Evolutionary conservation across 768 basidiomycete genomes (phyloP).

Genomic region (Mycena albidolilacea): DNA sequence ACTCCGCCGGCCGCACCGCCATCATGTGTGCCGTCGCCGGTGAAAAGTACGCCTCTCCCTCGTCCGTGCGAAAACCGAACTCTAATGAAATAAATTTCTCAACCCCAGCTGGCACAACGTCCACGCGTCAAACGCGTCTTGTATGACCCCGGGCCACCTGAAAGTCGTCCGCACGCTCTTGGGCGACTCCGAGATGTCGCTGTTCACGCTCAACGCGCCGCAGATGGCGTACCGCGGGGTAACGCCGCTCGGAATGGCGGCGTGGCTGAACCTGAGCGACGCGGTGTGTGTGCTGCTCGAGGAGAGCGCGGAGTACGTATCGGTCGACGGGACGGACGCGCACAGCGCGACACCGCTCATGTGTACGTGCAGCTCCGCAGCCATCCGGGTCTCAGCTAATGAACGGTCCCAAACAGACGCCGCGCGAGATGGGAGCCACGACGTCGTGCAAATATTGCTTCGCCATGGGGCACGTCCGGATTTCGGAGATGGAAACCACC

Average conservation of each 20-base stretch:
- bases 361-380: constrained; percentile 68
- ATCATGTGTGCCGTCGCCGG: constrained; percentile 82
- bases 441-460: constrained; percentile 80
- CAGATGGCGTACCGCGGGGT: constrained; percentile 79
- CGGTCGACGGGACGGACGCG: constrained; percentile 81
- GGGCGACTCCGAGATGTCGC: constrained; percentile 69
- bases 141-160: constrained; percentile 71
- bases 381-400: constrained; percentile 28
- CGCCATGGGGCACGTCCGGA: constrained; percentile 82
- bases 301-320: constrained; percentile 70
- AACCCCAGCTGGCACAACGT: constrained; percentile 73
- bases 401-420: constrained; percentile 66
- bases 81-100: constrained; percentile 11
- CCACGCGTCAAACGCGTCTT: constrained; percentile 81
- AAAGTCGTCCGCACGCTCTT: constrained; percentile 70
- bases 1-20: constrained; percentile 71
- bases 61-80: constrained; percentile 18
- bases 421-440: constrained; percentile 77
- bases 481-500: constrained; percentile 78
- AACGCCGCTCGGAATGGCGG: constrained; percentile 83
- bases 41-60: constrained; percentile 66
- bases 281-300: constrained; percentile 78
- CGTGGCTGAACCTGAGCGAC: constrained; percentile 79
- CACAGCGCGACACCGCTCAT: constrained; percentile 87
- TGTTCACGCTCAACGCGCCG: constrained; percentile 83